Evolutionary conservation across 2,329 filamentous ascomycete species (phyloP), one percentile per base, ranked within the genome.

Genomic region (Thielaviopsis musarum): DNA sequence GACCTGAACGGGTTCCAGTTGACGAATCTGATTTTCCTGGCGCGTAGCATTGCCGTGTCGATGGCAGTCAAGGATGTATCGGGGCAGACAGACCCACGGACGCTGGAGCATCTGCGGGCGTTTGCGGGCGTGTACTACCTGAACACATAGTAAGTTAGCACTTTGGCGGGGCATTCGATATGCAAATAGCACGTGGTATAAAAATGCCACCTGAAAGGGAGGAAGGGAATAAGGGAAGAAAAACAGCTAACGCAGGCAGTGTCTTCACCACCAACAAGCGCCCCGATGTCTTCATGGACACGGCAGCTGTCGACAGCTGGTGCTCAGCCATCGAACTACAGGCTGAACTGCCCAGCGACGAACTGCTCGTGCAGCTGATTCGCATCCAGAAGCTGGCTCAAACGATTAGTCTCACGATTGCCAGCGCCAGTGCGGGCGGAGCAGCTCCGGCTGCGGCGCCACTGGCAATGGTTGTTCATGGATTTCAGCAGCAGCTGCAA

Each of bases 101-200:
- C 67, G 22, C 63, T 77, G 10, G 74, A 78, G 59, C 66, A 72
- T 53, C 71, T 77, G 67, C 69, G 77, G 52, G 74, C 75, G 0
- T 77, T 75, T 64, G 70, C 71, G 0, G 76, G 75, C 2, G 74
- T 73, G 3, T 79, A 77, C 61, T 79, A 78, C 59, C 64, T 78
- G 3, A 74, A 76, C 30, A 75, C 75, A 6, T 64, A 75, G 75
- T 77, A 61, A 65, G 74, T 68, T 2, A 1, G 19, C 6, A n/a
- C 45, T 2, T 41, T 52, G 41, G 19, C 12, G 3, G 15, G 13
- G 6, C 17, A 26, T n/a, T n/a, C n/a, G n/a, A n/a, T n/a, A n/a
- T n/a, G n/a, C n/a, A n/a, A n/a, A n/a, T n/a, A n/a, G n/a, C n/a
- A n/a, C n/a, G n/a, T n/a, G n/a, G n/a, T n/a, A n/a, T n/a, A n/a